phyloP scores from a whole-genome alignment of 2,329 filamentous ascomycete species.

The Chrysoporthe deuterocubensis region DNA sequence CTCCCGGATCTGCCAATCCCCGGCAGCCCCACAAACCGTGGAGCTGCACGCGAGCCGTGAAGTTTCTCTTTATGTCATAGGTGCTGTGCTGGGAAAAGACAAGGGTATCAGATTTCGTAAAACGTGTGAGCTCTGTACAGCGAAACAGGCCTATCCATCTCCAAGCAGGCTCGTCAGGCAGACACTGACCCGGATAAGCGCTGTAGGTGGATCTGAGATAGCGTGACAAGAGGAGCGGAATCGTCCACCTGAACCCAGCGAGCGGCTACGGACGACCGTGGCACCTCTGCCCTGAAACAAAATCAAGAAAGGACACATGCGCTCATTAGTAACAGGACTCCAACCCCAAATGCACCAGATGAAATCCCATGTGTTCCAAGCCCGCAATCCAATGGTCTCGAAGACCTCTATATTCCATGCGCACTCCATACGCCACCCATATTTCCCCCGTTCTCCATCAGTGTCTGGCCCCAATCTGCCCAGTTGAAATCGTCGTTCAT shows the following conservation, averaged over 20 bases:
- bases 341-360: neutral
- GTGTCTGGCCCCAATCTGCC: constrained; percentile 43
- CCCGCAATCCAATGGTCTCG: neutral
- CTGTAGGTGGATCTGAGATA: neutral
- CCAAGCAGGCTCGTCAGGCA: neutral
- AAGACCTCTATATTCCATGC: constrained; percentile 26
- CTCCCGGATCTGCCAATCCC: neutral
- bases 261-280: neutral
- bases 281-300: neutral
- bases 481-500: constrained; percentile 45
- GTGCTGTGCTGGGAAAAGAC: neutral
- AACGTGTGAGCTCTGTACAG: neutral
- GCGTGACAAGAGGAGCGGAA: neutral
- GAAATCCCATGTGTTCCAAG: neutral
- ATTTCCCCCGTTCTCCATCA: constrained; percentile 36
- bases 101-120: constrained; percentile 1
- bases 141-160: neutral
- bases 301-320: neutral
- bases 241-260: neutral
- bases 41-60: neutral
- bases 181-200: neutral
- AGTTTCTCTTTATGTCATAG: too few species aligned
- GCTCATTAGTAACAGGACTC: too few species aligned
- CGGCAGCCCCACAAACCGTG: constrained; percentile 6
- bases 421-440: constrained; percentile 34